Percentiles rank a stretch among this genome's conserved stretches.
Evolutionary conservation across 148 eudicot species (phyloP).

Genomic region (Oxyria digyna): DNA sequence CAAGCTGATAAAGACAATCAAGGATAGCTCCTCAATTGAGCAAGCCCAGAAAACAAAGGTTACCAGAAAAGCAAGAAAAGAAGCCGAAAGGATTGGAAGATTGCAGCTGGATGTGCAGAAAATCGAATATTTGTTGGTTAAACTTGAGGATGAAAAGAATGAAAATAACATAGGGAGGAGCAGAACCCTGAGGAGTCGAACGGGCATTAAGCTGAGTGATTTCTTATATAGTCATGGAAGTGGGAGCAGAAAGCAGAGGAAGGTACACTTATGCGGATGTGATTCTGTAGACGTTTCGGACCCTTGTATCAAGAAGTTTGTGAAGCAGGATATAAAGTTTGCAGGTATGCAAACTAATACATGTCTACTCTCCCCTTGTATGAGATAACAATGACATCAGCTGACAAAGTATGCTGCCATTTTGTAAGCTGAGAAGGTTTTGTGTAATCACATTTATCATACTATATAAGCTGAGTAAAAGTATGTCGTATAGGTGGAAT

Average conservation of each 20-base stretch:
- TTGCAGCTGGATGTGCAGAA: conserved; percentile 67
- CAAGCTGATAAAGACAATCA: conserved; percentile 31
- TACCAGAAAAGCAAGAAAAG: conserved; percentile 50
- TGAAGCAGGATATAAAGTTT: not conserved
- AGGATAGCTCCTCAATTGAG: conserved; percentile 26
- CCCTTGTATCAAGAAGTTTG: not conserved
- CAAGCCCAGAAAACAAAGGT: conserved; percentile 26
- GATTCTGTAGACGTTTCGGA: not conserved
- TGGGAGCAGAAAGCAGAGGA: conserved; percentile 40
- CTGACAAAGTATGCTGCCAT: not conserved
- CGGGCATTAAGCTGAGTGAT: conserved; percentile 35
- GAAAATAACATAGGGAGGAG: not conserved
- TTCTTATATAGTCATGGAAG: conserved; percentile 45
- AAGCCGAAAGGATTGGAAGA: conserved; percentile 54
- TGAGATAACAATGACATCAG: not conserved
- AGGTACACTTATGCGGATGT: conserved; percentile 53
- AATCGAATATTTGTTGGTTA: conserved; percentile 43
- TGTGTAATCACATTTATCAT: no score
- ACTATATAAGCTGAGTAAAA: no score
- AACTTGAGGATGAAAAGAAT: conserved; percentile 44
- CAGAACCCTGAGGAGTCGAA: conserved; percentile 23
- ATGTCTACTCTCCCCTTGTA: not conserved
- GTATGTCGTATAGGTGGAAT: no score
- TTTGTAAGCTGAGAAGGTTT: no score
- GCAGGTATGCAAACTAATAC: not conserved